Evolutionary conservation across 805 yeast species (phyloP), one percentile per base, ranked within the genome.

Genomic region (Kuraishia hungarica): DNA sequence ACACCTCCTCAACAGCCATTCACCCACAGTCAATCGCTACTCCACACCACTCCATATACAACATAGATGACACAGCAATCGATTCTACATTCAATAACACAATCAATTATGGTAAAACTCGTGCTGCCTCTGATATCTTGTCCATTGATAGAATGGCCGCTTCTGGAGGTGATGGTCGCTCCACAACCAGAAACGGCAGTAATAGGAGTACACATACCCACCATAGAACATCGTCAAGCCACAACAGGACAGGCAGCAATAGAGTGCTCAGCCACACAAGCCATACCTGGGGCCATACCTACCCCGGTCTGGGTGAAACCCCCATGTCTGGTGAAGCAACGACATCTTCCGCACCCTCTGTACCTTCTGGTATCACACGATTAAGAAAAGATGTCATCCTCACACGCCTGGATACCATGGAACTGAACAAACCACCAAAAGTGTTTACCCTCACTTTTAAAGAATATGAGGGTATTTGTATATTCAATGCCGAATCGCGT

Each of bases 381-480:
- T 13, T 35, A 15, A 35, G 43, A 35, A 88, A 86, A 60, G 96
- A 89, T 65, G 77, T 86, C 62, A 83, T 86, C n/a, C 70, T 89
- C 57, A 82, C 91, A 0, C 24, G 35, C 6, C 43, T 35, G 11
- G 43, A 35, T 17, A 35, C 43, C 43, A 35, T 35, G 43, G n/a
- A 35, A 15, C 17, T 35, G 3, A 7, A 4, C 43, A 35, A 15
- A 35, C 5, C n/a, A 4, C 43, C 43, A 2, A 80, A 78, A 62
- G 67, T 87, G 1, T 83, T 82, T 19, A 67, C 79, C 0, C 62
- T 68, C 74, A 47, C 71, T 64, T 53, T 68, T 13, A 64, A 66
- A 20, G 69, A 70, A 4, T 63, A 35, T 15, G 43, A 39, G 43
- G 49, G 43, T 5, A 39, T 35, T 35, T 35, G 43, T 35, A 35